Evolutionary conservation across 73 alveolate species (phyloP).

Genomic region (Paramecium bursaria): DNA sequence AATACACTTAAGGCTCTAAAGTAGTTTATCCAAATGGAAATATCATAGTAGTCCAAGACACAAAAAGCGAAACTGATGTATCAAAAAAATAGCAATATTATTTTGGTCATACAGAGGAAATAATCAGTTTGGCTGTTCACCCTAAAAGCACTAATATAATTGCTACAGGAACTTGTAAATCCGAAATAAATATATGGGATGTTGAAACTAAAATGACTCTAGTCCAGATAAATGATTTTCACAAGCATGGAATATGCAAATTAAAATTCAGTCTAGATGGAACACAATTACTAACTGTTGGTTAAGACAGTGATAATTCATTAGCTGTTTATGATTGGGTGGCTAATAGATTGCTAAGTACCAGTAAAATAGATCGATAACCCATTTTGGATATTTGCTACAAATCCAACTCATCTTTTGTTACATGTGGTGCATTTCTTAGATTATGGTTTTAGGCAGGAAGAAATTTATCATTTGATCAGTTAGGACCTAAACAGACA

Average conservation of each 20-base stretch:
- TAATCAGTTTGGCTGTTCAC: constrained; percentile 91
- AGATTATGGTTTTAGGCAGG: constrained; percentile 75
- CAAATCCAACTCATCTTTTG: constrained; percentile 86
- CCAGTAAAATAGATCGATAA: constrained; percentile 89
- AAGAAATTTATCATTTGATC: constrained; percentile 55
- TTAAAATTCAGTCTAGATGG: constrained; percentile 94
- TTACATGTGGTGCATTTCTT: constrained; percentile 87
- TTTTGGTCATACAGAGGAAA: constrained; percentile 89
- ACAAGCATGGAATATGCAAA: constrained; percentile 87
- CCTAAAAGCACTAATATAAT: constrained; percentile 89
- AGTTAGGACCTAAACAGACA: constrained; percentile 11
- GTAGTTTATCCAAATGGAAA: constrained; percentile 3
- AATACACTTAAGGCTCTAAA: neutral
- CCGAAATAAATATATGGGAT: constrained; percentile 94
- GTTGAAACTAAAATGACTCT: constrained; percentile 72
- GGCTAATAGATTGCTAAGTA: constrained; percentile 81
- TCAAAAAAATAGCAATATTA: constrained; percentile 85
- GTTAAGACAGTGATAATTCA: constrained; percentile 94
- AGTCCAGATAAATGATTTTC: constrained; percentile 75
- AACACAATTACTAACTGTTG: constrained; percentile 84
- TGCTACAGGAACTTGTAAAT: constrained; percentile 94
- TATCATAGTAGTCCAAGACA: neutral
- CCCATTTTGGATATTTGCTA: constrained; percentile 86
- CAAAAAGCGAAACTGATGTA: constrained; percentile 29
- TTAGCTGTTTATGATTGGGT: constrained; percentile 95